Evolutionary conservation across 192 early-diverging fungal species (phyloP), one percentile per base, ranked within the genome.

Genomic region (Umbelopsis vinacea): DNA sequence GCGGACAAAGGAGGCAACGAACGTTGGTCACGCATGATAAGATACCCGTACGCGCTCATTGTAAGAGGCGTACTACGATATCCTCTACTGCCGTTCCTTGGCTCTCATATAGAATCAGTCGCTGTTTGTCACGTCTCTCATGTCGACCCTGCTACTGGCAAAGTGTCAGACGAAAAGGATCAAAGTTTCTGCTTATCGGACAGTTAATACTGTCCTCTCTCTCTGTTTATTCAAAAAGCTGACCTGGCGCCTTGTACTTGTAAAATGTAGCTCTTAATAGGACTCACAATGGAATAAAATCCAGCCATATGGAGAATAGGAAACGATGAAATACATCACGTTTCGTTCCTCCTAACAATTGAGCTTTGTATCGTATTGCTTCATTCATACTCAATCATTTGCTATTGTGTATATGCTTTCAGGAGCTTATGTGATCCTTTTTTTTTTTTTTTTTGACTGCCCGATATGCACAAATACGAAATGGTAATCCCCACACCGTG

Each of bases 1-100:
- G 79, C 53, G 53, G 79, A 81, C 45, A 74, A 77, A 40, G 66
- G 69, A 35, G 79, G 79, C 8, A 81, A 77, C 55, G 75, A 81
- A 67, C 69, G 75, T 63, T 81, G 79, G 79, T 73, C 79, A 22
- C 75, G 75, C 21, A 75, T 81, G 29, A 76, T 81, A 48, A 47
- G 79, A 40, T 74, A 81, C 52, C 67, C 76, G 0, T 81, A 81
- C 63, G 75, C 72, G 4, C 37, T 81, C 10, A 68, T 76, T 1
- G 70, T 73, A 8, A 48, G 79, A 68, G 79, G 79, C 17, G 71
- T 76, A 14, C 29, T 81, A 17, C 67, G 67, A 37, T 81, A 81
- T 63, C 73, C 50, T 45, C 67, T 71, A 15, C 50, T 77, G 0
- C 72, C 79, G 10, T 71, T 73, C 33, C 29, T 52, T 5, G 63